Base-by-base conservation (phyloP, 345 rosid genomes). In the Murraya paniculata region DNA sequence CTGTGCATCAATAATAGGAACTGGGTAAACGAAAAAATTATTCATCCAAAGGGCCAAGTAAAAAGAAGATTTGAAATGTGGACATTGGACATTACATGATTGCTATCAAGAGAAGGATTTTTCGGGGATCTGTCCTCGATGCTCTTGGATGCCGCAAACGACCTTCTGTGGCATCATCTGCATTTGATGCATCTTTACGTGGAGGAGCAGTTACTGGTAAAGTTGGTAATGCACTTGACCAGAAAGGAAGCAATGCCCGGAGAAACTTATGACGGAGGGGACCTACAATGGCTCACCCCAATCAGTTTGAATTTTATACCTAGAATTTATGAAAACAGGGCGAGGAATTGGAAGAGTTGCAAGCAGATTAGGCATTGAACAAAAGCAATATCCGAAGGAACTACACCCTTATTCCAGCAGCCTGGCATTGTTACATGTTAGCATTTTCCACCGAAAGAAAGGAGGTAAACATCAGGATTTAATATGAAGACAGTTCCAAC, bases 171-270 rank as follows among this genome's bases (percentile, higher is more conserved):
- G 73, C 81, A 79, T 90, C 98, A 76, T 91, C 95, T 70, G 80
- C 86, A 79, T 89, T 89, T 80, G 88, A 60, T 72, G 88, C 80
- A 76, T 92, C 98, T 77, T 89, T 97, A 31, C 94, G 98, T 27
- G 92, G 80, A 78, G 99, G 99, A 73, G 95, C 99, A 72, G 93
- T 94, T 75, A 97, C 99, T 4, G 99, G 99, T 77, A 97, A 86
- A 38, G 95, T 91, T 71, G 99, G 99, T 76, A 97, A 87, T 81
- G 99, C 88, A 89, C 89, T 94, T 80, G 98, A 94, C 98, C 99
- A 97, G 86, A 97, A 97, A 24, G 99, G 98, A 79, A 97, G 89
- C 89, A 97, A 84, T 55, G 98, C 94, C 76, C 98, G 87, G 65
- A 96, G 89, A 86, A 96, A 91, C 88, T 94, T 94, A 76, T 92